phyloP scores from a whole-genome alignment of 192 early-diverging fungal genomes.

The Umbelopsis sp. region DNA sequence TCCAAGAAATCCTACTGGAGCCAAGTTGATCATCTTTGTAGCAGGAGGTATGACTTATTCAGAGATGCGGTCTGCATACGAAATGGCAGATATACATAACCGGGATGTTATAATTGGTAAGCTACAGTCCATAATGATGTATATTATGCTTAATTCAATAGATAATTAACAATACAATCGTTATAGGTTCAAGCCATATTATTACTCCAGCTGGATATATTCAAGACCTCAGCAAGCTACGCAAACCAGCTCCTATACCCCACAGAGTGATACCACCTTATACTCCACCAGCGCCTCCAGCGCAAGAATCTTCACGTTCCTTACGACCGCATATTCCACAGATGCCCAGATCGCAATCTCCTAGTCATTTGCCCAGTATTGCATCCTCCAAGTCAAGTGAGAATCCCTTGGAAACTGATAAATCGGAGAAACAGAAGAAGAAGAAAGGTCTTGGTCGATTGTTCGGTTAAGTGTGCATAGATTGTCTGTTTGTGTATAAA shows the following conservation, averaged over 20 bases:
- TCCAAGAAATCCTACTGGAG: conserved; percentile 43
- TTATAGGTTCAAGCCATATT: conserved; percentile 28
- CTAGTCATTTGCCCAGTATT: conserved; percentile 1
- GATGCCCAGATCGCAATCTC: not conserved
- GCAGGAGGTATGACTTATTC: conserved; percentile 80
- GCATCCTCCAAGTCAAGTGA: conserved; percentile 11
- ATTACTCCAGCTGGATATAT: conserved; percentile 28
- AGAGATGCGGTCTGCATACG: conserved; percentile 73
- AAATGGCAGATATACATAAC: conserved; percentile 59
- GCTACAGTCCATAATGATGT: not conserved
- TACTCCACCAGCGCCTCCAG: conserved; percentile 13
- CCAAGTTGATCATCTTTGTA: conserved; percentile 77
- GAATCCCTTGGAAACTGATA: not conserved
- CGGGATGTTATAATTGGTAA: conserved; percentile 76
- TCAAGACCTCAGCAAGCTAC: conserved; percentile 25
- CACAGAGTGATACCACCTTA: conserved; percentile 28
- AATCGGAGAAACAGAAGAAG: conserved; percentile 32
- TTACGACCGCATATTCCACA: not conserved
- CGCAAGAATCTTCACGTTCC: conserved; percentile 3
- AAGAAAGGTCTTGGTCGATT: conserved; percentile 37
- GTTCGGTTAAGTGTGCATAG: conserved; percentile 27
- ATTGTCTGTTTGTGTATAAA: not conserved
- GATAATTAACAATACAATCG: not conserved
- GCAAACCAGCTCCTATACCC: conserved; percentile 9
- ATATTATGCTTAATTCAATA: not conserved